Base-by-base conservation (phyloP, 805 yeast genomes). In the Priceomyces castillae region DNA sequence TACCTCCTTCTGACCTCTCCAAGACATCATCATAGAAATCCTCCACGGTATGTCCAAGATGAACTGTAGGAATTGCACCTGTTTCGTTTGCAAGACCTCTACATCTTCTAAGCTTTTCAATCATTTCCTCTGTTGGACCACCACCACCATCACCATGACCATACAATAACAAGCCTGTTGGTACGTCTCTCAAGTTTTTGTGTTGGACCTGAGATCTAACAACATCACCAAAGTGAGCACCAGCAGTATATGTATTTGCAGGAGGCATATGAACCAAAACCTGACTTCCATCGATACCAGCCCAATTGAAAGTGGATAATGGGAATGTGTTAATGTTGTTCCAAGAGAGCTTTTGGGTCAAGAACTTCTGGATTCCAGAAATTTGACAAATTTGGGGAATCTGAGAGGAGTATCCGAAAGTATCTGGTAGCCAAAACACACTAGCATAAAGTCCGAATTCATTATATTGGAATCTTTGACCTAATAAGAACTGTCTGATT, bases 141-240 rank as follows among this genome's bases (percentile, higher is more conserved):
- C 99, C 99, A 48, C 99, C 99, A 54, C 99, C 99, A 61, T 92
- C 99, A 56, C 99, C 99, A 55, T 86, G 83, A 31, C 99, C 99
- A 55, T 79, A 94, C 34, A 90, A 70, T 58, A 94, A 68, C 53
- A 92, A 70, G 0, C 96, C 92, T 7, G 86, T 81, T 46, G 86
- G 92, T 43, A 83, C 90, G 48, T 82, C 80, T 44, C 89, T 82
- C 51, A 86, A 69, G 56, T 90, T 88, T 67, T 90, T 86, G 67
- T 94, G 95, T 57, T 89, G 92, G 19, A 71, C 67, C 43, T 82
- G 76, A 1, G 95, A 84, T 53, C 97, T 76, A 44, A 80, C 76
- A 23, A 90, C 95, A 65, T 94, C 98, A 23, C 97, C 96, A 64
- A 89, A 89, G 58, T 92, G 82, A 2, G 97, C 96, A 57, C 76